phyloP scores from a whole-genome alignment of 23 red algal genomes.

The Gracilaria domingensis region DNA sequence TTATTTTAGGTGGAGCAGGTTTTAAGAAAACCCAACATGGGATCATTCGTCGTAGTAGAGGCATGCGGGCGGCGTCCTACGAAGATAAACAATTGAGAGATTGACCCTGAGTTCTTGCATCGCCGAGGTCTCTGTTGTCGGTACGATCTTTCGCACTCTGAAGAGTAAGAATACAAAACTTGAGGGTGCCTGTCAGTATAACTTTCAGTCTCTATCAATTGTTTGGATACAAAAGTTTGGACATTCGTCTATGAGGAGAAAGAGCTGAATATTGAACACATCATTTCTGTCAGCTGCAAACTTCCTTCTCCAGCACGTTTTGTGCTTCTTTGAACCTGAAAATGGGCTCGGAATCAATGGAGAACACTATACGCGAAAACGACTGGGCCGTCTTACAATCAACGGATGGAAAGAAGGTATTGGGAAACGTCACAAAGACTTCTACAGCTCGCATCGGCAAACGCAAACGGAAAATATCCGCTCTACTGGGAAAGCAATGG shows the following conservation, averaged over 20 bases:
- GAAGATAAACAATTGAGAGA: too few species aligned
- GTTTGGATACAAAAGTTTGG: too few species aligned
- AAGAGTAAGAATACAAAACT: too few species aligned
- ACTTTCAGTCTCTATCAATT: too few species aligned
- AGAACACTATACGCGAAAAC: conserved; percentile 17
- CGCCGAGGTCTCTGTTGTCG: too few species aligned
- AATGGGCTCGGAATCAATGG: neutral
- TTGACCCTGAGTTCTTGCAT: too few species aligned
- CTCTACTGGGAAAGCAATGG: conserved; percentile 56
- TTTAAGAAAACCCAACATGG: too few species aligned
- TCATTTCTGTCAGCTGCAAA: neutral
- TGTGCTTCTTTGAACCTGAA: neutral
- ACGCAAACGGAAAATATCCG: conserved; percentile 57
- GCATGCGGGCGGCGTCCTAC: too few species aligned
- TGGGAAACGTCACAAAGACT: conserved; percentile 42
- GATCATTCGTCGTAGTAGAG: too few species aligned
- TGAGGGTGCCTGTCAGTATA: too few species aligned
- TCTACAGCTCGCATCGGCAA: conserved; percentile 53
- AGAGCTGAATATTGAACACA: neutral
- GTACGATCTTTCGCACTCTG: too few species aligned
- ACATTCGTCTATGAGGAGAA: too few species aligned
- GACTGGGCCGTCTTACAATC: conserved; percentile 64
- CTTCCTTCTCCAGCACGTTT: neutral
- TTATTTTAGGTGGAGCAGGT: neutral
- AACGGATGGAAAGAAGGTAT: conserved; percentile 56